These are phyloP conservation scores for Septoria petroselini DNA, from an alignment of 2,329 filamentous ascomycete species.

Conservation along the genomic window DNA sequence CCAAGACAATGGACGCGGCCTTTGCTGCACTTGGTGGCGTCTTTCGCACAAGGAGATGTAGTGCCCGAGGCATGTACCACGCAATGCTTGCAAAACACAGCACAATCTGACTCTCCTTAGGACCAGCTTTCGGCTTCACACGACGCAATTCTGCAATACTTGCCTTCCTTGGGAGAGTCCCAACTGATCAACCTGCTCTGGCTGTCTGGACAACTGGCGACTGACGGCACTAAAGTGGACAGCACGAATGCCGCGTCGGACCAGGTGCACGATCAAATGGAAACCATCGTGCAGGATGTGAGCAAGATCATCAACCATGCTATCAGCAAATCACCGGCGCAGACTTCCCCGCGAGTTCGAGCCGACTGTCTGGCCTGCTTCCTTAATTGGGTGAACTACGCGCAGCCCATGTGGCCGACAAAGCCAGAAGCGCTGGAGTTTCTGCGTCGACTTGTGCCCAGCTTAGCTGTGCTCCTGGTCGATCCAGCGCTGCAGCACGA, in stretches of 20 bases:
- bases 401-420: slow-evolving; percentile 60
- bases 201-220: slow-evolving; percentile 62
- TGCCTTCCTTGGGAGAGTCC: slow-evolving; percentile 48
- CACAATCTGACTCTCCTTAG: slow-evolving; percentile 4
- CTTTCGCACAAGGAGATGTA: slow-evolving; percentile 27
- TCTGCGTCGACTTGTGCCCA: slow-evolving; percentile 59
- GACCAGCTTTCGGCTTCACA: slow-evolving; percentile 42
- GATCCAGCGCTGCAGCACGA: slow-evolving; percentile 57
- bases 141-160: slow-evolving; percentile 46
- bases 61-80: neutral
- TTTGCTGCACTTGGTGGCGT: slow-evolving; percentile 41
- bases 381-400: slow-evolving; percentile 67
- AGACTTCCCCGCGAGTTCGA: slow-evolving; percentile 15
- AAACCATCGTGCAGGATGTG: slow-evolving; percentile 52
- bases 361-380: slow-evolving; percentile 38
- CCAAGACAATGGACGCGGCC: slow-evolving; percentile 65
- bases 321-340: slow-evolving; percentile 13
- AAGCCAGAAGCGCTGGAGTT: slow-evolving; percentile 57
- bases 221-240: slow-evolving; percentile 67
- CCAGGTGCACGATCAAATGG: slow-evolving; percentile 44
- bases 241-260: slow-evolving; percentile 22
- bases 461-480: slow-evolving; percentile 60
- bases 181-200: slow-evolving; percentile 60
- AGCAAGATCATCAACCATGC: slow-evolving; percentile 45
- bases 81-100: neutral